Evolutionary conservation across 305 asterid species (phyloP), one percentile per base, ranked within the genome.

Genomic region (Fraxinus ornus): DNA sequence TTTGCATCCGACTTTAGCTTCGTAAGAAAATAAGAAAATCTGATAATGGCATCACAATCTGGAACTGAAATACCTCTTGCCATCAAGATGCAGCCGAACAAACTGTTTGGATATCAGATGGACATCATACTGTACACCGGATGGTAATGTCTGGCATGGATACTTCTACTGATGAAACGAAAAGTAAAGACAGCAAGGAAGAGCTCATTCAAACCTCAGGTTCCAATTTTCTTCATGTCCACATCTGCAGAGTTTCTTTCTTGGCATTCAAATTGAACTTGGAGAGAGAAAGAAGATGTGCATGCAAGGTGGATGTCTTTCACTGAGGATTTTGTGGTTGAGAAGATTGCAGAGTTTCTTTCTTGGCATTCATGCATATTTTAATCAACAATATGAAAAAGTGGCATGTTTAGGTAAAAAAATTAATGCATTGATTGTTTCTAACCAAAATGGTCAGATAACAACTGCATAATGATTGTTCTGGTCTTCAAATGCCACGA

Each of bases 41-140:
- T 44, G 26, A 80, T 7, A 12, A 36, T 28, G 39, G 78, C 79
- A 70, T 78, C 66, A 24, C 17, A 75, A 36, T 73, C 72, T 73
- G 60, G 79, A 22, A 22, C 84, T 87, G 70, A 72, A 84, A 80
- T 37, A 10, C 22, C 75, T 2, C 19, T 33, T 82, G 44, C 86
- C 78, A 21, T 86, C 87, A 75, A 79, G 79, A 83, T 88, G 88
- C 93, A 95, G 98, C 86, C 86, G 79, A 94, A 35, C 91, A 85
- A 83, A 84, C 85, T 79, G 77, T 95, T 79, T 95, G 98, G 98
- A 86, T 89, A 60, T 91, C 97, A n/a, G 98, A 95, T 92, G 95
- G 96, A 79, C 87, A 85, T 39, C 90, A 93, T 86, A 90, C 91
- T 35, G 86, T 95, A 57, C 97, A 93, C 86, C 84, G 87, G 81